Conservation (phyloP, 148 eudicot genomes). For the Nyssa sinensis region DNA sequence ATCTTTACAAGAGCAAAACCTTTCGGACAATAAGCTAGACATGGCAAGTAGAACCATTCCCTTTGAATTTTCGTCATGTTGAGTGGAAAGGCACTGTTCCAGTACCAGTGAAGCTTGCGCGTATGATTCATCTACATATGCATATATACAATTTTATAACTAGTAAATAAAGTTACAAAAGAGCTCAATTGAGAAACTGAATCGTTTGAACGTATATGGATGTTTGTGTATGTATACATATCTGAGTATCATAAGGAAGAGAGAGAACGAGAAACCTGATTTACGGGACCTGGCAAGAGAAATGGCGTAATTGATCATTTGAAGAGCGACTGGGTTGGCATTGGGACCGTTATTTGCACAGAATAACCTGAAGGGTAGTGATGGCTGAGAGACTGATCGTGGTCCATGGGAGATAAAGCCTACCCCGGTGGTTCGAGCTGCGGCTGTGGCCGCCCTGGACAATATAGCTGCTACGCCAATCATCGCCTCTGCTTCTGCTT, state of each 20-base stretch:
- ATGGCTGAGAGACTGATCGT: too few relatives aligned
- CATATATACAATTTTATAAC: not conserved
- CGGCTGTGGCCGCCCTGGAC: constrained; percentile 16
- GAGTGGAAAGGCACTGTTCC: constrained; percentile 77
- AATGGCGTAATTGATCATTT: constrained; percentile 80
- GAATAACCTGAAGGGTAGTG: constrained; percentile 24
- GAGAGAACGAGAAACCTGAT: constrained; percentile 72
- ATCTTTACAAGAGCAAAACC: constrained; percentile 31
- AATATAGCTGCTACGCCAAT: constrained; percentile 20
- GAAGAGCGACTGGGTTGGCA: constrained; percentile 61
- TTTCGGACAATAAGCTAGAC: constrained; percentile 68
- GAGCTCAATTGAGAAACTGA: not conserved
- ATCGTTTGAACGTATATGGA: not conserved
- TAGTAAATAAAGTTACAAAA: not conserved
- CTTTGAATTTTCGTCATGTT: constrained; percentile 62
- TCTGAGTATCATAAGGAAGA: too few relatives aligned
- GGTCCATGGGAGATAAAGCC: not conserved
- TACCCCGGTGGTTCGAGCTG: not conserved
- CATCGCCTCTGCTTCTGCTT: constrained; percentile 2
- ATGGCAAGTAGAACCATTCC: constrained; percentile 75
- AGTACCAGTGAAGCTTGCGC: constrained; percentile 64
- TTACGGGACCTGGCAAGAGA: constrained; percentile 61
- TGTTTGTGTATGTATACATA: not conserved
- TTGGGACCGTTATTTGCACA: constrained; percentile 27
- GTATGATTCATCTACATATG: constrained; percentile 69